Base-by-base conservation (phyloP, 2,329 filamentous ascomycete genomes). In the Fusarium luffae region DNA sequence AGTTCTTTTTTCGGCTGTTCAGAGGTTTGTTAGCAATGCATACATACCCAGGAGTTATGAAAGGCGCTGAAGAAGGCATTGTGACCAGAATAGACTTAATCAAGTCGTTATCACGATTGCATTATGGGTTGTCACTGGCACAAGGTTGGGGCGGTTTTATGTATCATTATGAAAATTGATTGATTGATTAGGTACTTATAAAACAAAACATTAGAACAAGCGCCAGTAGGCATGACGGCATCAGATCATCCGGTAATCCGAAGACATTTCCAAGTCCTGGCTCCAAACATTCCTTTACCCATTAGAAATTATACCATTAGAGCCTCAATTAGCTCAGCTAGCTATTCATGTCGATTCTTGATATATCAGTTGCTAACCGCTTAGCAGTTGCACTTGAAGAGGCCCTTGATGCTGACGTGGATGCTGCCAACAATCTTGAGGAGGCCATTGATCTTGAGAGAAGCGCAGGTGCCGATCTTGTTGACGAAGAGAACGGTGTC, bases 301-400 rank as follows among this genome's bases (percentile, higher is more conserved):
- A 69, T 61, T 67, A 66, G 23, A 49, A 46, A 66, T 46, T 58
- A 49, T 21, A 37, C 61, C 40, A 47, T 55, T 18, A 50, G 37
- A 50, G 48, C 43, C 52, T 34, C 40, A 23, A 32, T 21, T 27
- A 41, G 37, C 43, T 43, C 28, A 40, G 13, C 40, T 25, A 51
- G 13, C 30, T 23, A 28, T 25, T 51, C 49, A 14, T 51, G 10
- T 25, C 7, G 18, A 28, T 51, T n/a, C 16, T 51, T 51, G 28
- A 27, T 46, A 27, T 9, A 21, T 28, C 37, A 25, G 18, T 50
- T 49, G 43, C 47, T 44, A 28, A 37, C n/a, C 25, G 48, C 52
- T 72, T 75, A 77, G 74, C 79, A 80, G 72, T 75, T 70, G 72
- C 77, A 80, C 72, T 77, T 62, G 69, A 79, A 80, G 41, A 69